A percentile compares a stretch with the other conserved stretches of the same genome.
Conservation (phyloP, 2,329 filamentous ascomycete species). For the Aspergillus brunneoviolaceus region DNA sequence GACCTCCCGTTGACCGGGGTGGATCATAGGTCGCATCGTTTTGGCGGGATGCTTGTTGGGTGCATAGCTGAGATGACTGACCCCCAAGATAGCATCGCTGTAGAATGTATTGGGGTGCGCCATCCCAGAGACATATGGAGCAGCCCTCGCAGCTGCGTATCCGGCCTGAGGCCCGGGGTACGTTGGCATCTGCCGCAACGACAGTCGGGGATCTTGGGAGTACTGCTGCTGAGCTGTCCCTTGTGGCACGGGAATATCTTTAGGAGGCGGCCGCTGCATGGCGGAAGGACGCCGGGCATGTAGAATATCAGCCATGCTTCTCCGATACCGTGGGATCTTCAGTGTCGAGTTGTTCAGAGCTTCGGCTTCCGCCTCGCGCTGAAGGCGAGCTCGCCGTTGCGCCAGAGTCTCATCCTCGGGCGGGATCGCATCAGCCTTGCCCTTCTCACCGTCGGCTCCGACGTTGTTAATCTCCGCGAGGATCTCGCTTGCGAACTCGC, state of each 20-base stretch:
- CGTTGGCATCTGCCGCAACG: conserved; percentile 31
- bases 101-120: conserved; percentile 28
- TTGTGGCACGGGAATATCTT: conserved; percentile 21
- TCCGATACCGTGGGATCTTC: conserved; percentile 36
- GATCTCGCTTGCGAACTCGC: conserved; percentile 47
- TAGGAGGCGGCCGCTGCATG: conserved; percentile 27
- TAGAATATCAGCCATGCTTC: conserved; percentile 52
- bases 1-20: conserved; percentile 53
- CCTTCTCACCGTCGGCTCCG: conserved; percentile 24
- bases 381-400: conserved; percentile 47
- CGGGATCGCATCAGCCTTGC: conserved; percentile 20
- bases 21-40: conserved; percentile 39
- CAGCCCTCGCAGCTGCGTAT: conserved; percentile 17
- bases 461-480: conserved; percentile 42
- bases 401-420: conserved; percentile 48
- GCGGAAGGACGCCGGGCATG: conserved; percentile 51
- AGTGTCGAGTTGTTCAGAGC: conserved; percentile 22
- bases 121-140: conserved; percentile 28
- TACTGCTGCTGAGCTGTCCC: conserved; percentile 17
- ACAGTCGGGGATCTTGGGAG: conserved; percentile 27
- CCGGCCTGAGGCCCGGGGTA: conserved; percentile 22
- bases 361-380: conserved; percentile 39
- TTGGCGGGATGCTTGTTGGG: conserved; percentile 26
- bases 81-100: conserved; percentile 28
- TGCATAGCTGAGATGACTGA: conserved; percentile 29